Conservation (phyloP, 2,329 filamentous ascomycete genomes). For the Nothophoma quercina region DNA sequence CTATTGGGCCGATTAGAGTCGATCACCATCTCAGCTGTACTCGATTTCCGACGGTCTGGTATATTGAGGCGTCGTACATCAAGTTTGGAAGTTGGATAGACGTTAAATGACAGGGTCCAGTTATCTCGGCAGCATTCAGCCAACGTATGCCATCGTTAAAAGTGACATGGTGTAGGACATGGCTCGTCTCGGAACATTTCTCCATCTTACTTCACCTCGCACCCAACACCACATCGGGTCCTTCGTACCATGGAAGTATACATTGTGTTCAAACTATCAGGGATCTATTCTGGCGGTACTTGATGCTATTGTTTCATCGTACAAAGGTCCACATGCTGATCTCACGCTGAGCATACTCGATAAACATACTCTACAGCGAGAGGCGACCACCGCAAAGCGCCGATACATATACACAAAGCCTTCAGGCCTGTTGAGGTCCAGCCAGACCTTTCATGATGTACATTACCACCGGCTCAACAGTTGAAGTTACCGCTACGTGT, state of each 20-base stretch:
- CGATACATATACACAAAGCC: neutral
- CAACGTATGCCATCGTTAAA: neutral
- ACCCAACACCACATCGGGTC: neutral
- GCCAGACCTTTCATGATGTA: constrained; percentile 8
- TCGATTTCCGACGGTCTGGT: neutral
- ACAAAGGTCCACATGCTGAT: neutral
- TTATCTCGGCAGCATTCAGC: neutral
- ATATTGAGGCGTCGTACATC: neutral
- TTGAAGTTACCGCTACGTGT: neutral
- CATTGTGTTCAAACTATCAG: neutral
- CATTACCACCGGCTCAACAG: neutral
- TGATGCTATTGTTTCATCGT: neutral
- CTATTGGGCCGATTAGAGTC: neutral
- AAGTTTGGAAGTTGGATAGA: neutral
- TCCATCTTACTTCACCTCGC: neutral
- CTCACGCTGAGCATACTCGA: neutral
- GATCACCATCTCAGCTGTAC: constrained; percentile 1
- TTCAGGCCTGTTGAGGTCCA: neutral
- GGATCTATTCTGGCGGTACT: too few species aligned
- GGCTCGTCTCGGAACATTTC: neutral
- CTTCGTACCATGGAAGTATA: neutral
- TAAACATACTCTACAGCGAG: neutral
- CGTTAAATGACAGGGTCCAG: neutral
- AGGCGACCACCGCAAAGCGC: neutral
- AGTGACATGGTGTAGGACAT: neutral